Conservation (phyloP, 169 alveolate genomes). For the Eimeria tenella region DNA sequence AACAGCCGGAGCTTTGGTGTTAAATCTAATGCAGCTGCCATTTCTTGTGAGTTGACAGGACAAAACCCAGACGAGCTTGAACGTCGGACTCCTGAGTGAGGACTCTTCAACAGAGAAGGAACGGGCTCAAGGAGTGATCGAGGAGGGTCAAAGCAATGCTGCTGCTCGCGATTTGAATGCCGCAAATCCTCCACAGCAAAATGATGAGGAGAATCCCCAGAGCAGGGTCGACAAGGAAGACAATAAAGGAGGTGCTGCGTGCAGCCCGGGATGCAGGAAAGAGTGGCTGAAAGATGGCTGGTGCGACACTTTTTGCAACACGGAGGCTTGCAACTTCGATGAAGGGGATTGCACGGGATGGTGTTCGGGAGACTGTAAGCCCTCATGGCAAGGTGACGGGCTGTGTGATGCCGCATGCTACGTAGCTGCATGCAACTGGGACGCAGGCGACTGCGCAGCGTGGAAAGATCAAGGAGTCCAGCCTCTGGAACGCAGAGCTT, state of each 20-base stretch:
- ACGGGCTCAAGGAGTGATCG: conserved; percentile 44
- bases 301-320: conserved; percentile 86
- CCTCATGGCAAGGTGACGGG: conserved; percentile 87
- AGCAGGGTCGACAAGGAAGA: background rate
- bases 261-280: conserved; percentile 79
- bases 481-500: conserved; percentile 41
- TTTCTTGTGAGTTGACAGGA: too few species aligned
- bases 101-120: conserved; percentile 22
- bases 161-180: conserved; percentile 27
- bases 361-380: conserved; percentile 86
- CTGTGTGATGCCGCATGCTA: conserved; percentile 85
- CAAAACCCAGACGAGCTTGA: background rate
- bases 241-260: conserved; percentile 29
- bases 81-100: conserved; percentile 23
- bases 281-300: conserved; percentile 87
- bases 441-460: conserved; percentile 82
- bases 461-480: conserved; percentile 74
- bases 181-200: conserved; percentile 1
- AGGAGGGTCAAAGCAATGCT: conserved; percentile 8
- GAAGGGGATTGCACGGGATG: conserved; percentile 85
- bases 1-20: too few species aligned
- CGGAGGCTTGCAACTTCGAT: conserved; percentile 82
- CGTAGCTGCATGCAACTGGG: conserved; percentile 85
- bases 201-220: background rate
- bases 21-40: too few species aligned